A percentile compares a stretch with the other conserved stretches of the same genome.
phyloP scores from a whole-genome alignment of 2,329 filamentous ascomycete species.

The Cordyceps farinosa region DNA sequence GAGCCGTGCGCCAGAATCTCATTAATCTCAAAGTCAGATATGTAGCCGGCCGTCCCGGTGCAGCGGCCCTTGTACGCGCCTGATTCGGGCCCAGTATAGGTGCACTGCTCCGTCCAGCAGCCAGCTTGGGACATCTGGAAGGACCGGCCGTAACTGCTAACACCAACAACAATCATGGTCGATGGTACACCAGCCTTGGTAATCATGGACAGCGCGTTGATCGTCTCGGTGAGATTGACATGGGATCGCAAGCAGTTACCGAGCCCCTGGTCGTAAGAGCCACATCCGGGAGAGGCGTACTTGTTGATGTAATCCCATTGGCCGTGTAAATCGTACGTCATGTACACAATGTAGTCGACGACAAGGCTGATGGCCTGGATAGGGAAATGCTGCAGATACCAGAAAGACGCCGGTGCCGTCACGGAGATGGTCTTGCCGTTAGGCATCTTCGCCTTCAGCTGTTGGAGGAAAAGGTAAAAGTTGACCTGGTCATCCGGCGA shows the following conservation, averaged over 20 bases:
- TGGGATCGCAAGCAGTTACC: conserved; percentile 36
- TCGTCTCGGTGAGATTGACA: conserved; percentile 36
- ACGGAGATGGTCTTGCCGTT: conserved; percentile 29
- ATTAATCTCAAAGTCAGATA: conserved; percentile 30
- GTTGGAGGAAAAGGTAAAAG: conserved; percentile 22
- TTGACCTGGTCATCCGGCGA: conserved; percentile 12
- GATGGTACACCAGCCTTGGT: conserved; percentile 32
- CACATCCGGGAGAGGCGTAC: conserved; percentile 14
- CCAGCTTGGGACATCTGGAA: conserved; percentile 32
- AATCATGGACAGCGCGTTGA: conserved; percentile 31
- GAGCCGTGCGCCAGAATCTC: conserved; percentile 20
- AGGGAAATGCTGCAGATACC: conserved; percentile 33
- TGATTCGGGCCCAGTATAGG: conserved; percentile 25
- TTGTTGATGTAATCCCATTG: conserved; percentile 32
- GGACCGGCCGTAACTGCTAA: conserved; percentile 27
- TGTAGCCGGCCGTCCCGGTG: conserved; percentile 30
- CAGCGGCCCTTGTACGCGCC: conserved; percentile 26
- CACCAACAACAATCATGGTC: conserved; percentile 30
- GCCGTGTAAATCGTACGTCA: conserved; percentile 36
- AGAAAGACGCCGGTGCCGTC: conserved; percentile 32
- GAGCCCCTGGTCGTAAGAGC: conserved; percentile 12
- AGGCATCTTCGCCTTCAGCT: conserved; percentile 10
- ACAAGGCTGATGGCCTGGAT: conserved; percentile 26
- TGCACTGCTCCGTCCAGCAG: conserved; percentile 28
- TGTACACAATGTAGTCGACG: conserved; percentile 35